Evolutionary conservation across 352 stramenopile species (phyloP).

Genomic region (Pythium myriotylum): DNA sequence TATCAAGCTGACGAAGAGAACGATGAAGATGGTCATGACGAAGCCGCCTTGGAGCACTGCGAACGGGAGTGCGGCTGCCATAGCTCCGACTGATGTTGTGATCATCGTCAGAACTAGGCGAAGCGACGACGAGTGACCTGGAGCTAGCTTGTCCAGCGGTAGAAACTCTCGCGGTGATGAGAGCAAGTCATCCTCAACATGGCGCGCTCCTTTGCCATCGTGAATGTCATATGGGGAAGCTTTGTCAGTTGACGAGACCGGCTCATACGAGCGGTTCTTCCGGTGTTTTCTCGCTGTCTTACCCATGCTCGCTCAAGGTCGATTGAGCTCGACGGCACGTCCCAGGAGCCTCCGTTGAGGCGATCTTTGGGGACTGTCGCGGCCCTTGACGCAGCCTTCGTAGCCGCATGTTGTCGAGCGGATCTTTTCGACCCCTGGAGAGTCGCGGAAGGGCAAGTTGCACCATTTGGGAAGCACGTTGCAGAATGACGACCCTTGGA

Average conservation of each 20-base stretch:
- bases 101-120: constrained; percentile 40
- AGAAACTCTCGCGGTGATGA: constrained; percentile 45
- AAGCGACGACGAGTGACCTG: constrained; percentile 36
- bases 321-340: background rate
- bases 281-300: constrained; percentile 44
- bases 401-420: background rate
- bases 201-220: constrained; percentile 30
- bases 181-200: constrained; percentile 51
- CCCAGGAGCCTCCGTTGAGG: background rate
- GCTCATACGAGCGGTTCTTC: constrained; percentile 39
- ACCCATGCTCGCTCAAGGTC: constrained; percentile 24
- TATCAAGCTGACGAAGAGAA: constrained; percentile 38
- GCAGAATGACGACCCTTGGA: no score
- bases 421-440: background rate
- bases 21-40: constrained; percentile 39
- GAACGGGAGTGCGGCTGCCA: constrained; percentile 40
- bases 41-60: constrained; percentile 51
- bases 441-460: background rate
- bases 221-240: constrained; percentile 43
- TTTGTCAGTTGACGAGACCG: constrained; percentile 23
- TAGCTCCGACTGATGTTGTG: constrained; percentile 38
- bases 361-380: constrained; percentile 6
- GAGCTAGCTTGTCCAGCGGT: constrained; percentile 42
- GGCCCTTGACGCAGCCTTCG: background rate
- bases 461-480: background rate